Evolutionary conservation across 2,329 filamentous ascomycete species (phyloP).

Genomic region (Fusarium sp.): DNA sequence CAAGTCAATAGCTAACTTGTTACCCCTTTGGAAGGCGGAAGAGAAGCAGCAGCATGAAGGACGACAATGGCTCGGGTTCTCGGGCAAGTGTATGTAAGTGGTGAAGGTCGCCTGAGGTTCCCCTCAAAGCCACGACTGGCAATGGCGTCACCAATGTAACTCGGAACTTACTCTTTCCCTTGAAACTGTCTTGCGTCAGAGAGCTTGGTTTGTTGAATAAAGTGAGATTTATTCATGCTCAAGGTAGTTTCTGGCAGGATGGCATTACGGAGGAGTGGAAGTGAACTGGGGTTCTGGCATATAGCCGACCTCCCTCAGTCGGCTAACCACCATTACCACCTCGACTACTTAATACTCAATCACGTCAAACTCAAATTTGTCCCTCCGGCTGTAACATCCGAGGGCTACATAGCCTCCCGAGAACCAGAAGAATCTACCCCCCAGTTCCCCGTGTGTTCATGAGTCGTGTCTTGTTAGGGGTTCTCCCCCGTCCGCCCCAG

Average conservation of each 20-base stretch:
- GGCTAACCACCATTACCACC: not conserved
- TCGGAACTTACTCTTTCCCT: not conserved
- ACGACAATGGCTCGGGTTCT: not conserved
- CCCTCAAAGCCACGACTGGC: not conserved
- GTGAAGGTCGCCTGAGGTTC: not conserved
- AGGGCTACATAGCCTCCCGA: not conserved
- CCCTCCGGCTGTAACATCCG: not conserved
- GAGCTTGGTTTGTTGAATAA: too few species aligned
- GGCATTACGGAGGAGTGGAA: not conserved
- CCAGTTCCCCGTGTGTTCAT: not conserved
- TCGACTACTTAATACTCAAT: not conserved
- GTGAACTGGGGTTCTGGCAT: not conserved
- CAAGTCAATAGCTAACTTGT: not conserved
- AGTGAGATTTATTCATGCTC: not conserved
- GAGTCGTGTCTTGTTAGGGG: not conserved
- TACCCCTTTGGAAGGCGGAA: fast-evolving
- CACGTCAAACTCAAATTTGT: not conserved
- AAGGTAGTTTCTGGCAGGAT: not conserved
- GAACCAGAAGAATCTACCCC: not conserved
- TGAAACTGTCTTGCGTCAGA: not conserved
- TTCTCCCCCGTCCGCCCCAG: not conserved
- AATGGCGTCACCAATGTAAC: not conserved
- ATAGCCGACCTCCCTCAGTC: not conserved
- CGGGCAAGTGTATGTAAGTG: not conserved
- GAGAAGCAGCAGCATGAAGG: not conserved